phyloP scores from a whole-genome alignment of 768 basidiomycete genomes.

The Hydnum rufescens region DNA sequence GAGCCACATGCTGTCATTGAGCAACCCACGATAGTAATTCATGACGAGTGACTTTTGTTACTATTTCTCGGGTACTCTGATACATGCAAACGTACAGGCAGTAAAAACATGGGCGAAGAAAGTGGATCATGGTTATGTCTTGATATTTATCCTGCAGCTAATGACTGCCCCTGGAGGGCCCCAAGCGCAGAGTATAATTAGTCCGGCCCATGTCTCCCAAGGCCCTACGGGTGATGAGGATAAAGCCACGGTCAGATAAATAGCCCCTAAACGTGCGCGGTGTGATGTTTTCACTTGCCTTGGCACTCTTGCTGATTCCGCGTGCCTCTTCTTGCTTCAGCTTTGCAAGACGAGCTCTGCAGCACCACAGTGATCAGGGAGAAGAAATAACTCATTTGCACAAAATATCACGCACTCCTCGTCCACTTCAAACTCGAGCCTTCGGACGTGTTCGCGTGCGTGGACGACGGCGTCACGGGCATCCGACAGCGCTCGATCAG shows the following conservation, averaged over 20 bases:
- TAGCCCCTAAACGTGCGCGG: neutral
- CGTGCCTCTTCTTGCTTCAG: neutral
- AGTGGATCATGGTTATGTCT: neutral
- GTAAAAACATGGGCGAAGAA: neutral
- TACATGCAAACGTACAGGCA: neutral
- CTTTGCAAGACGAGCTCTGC: neutral
- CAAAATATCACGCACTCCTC: neutral
- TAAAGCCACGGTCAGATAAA: neutral
- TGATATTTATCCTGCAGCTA: neutral
- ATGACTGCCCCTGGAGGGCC: neutral
- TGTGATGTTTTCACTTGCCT: neutral
- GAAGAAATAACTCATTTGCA: neutral
- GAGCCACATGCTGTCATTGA: conserved; percentile 13
- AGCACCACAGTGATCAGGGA: neutral
- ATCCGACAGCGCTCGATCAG: neutral
- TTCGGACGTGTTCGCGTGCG: neutral
- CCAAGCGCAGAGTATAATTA: neutral
- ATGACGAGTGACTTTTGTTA: conserved; percentile 20
- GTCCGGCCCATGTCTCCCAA: neutral
- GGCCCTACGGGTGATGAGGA: neutral
- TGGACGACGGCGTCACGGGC: neutral
- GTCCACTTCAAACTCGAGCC: neutral
- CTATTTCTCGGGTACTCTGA: neutral
- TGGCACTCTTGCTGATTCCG: neutral
- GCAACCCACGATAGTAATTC: conserved; percentile 17